Conservation (phyloP, 1,284 basidiomycete species). For the Ceratobasidium sp. region DNA sequence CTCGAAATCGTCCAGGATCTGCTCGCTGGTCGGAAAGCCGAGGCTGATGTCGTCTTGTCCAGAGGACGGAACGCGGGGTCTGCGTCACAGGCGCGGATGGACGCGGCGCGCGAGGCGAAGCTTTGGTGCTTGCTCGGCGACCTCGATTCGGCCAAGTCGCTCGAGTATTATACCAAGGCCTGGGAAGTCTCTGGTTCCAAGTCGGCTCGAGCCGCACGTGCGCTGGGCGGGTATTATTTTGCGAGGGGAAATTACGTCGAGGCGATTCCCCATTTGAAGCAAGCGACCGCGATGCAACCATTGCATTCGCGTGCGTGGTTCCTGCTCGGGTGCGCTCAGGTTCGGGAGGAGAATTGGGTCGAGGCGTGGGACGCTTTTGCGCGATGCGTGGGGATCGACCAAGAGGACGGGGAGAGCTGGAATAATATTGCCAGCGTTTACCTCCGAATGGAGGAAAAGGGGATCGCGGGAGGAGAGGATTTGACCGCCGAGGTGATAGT, state of each 20-base stretch:
- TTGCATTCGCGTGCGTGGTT: constrained; percentile 92
- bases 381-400: constrained; percentile 87
- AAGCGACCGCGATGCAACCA: constrained; percentile 88
- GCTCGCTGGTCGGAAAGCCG: constrained; percentile 79
- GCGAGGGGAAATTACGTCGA: constrained; percentile 66
- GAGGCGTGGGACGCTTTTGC: constrained; percentile 84
- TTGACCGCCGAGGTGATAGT: constrained; percentile 30
- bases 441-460: constrained; percentile 68
- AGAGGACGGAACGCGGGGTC: constrained; percentile 61
- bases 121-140: constrained; percentile 97
- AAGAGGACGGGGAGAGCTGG: constrained; percentile 98
- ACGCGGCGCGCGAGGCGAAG: constrained; percentile 82
- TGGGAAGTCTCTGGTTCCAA: constrained; percentile 83
- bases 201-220: constrained; percentile 89
- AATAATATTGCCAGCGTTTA: constrained; percentile 97
- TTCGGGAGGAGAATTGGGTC: constrained; percentile 82
- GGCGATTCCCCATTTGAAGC: constrained; percentile 71
- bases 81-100: constrained; percentile 57
- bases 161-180: constrained; percentile 79
- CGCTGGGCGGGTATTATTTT: constrained; percentile 86
- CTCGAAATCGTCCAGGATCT: constrained; percentile 81
- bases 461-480: constrained; percentile 42
- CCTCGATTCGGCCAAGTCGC: constrained; percentile 73
- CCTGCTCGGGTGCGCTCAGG: constrained; percentile 88
- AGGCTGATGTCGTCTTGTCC: constrained; percentile 74